Evolutionary conservation across 2,329 filamentous ascomycete genomes (phyloP).

Genomic region (Pseudogymnoascus sp.): DNA sequence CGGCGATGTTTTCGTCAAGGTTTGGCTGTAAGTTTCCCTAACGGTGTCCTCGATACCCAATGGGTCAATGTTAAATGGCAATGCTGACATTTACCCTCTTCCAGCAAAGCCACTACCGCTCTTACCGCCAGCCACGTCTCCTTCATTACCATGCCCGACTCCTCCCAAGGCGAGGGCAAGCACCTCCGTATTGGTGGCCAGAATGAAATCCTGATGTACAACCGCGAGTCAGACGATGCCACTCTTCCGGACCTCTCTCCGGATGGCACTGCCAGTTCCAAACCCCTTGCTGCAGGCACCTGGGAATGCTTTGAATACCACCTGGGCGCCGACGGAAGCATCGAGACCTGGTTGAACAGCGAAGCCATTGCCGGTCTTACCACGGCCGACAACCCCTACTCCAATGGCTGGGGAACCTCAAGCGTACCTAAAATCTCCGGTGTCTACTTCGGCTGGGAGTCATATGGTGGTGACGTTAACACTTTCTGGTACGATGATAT

Average conservation of each 20-base stretch:
- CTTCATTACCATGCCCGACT: constrained; percentile 58
- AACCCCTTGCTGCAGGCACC: constrained; percentile 39
- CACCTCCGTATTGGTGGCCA: constrained; percentile 57
- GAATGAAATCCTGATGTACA: constrained; percentile 56
- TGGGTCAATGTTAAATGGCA: constrained; percentile 9
- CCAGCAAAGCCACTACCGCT: constrained; percentile 48
- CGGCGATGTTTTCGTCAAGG: constrained; percentile 51
- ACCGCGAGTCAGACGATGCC: constrained; percentile 55
- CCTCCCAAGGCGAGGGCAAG: constrained; percentile 47
- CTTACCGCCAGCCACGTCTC: constrained; percentile 53
- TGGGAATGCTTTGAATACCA: constrained; percentile 59
- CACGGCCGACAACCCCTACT: constrained; percentile 42
- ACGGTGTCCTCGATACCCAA: background rate
- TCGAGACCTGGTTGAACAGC: constrained; percentile 55
- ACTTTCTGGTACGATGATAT: constrained; percentile 60
- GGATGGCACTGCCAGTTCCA: constrained; percentile 49
- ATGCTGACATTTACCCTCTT: constrained; percentile 20
- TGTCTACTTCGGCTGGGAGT: constrained; percentile 58
- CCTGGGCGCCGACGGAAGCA: constrained; percentile 47
- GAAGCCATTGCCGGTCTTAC: constrained; percentile 45
- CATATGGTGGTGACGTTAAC: constrained; percentile 52
- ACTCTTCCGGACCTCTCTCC: constrained; percentile 55
- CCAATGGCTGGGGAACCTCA: constrained; percentile 45
- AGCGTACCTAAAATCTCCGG: constrained; percentile 43
- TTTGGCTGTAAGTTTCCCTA: constrained; percentile 44